phyloP scores from a whole-genome alignment of 2,329 filamentous ascomycete species.

The Sporothrix phasma region DNA sequence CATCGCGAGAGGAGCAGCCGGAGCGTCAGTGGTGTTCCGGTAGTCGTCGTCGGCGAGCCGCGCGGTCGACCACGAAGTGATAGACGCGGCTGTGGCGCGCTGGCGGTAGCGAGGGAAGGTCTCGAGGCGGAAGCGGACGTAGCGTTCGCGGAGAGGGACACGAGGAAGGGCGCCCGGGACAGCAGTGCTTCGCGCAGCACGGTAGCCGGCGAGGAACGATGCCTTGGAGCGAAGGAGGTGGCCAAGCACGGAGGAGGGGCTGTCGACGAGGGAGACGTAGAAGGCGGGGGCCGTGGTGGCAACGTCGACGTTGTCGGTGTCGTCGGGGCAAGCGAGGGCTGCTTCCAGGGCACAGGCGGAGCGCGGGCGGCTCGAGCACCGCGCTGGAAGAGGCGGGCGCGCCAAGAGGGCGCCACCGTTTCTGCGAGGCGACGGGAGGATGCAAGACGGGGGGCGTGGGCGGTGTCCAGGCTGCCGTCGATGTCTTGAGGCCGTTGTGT shows the following conservation, averaged over 20 bases:
- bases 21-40: conserved; percentile 33
- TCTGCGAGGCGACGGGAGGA: background rate
- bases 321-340: background rate
- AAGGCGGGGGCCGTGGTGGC: background rate
- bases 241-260: background rate
- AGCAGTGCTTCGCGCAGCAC: background rate
- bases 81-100: conserved; percentile 69
- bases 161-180: background rate
- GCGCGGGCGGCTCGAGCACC: conserved; percentile 8
- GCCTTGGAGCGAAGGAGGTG: background rate
- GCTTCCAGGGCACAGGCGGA: conserved; percentile 10
- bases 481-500: background rate
- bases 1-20: conserved; percentile 35
- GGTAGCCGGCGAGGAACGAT: conserved; percentile 6
- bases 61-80: conserved; percentile 56
- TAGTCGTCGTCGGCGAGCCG: conserved; percentile 37
- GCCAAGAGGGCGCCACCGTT: conserved; percentile 13
- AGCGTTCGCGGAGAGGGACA: conserved; percentile 46
- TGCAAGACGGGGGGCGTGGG: background rate
- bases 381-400: conserved; percentile 9
- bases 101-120: conserved; percentile 62
- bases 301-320: background rate
- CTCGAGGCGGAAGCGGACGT: conserved; percentile 64
- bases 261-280: background rate
- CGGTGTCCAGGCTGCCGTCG: background rate